Base-by-base conservation (phyloP, 2,329 filamentous ascomycete species). In the Hymenoscyphus occultus region DNA sequence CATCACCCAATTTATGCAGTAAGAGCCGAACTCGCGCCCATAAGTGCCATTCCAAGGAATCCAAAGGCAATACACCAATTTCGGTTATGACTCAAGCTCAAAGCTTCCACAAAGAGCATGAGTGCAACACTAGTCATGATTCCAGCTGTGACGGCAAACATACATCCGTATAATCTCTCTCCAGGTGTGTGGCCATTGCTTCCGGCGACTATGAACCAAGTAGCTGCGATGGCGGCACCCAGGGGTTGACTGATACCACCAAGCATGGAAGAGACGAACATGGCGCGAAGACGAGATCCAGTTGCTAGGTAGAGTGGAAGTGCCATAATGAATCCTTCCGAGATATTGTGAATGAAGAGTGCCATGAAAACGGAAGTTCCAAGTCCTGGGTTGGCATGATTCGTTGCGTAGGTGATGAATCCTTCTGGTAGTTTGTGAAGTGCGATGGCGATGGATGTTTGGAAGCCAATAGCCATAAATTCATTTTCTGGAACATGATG, bases 271-370 rank as follows among this genome's bases (percentile, higher is more conserved):
- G 91, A 89, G 88, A 92, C 96, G 65, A 90, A 78, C 80, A 98
- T 95, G 19, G 95, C 94, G 72, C 88, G 90, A 74, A 86, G 80
- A 57, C 93, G 89, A 65, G 88, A 94, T 67, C 89, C 85, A 39
- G 97, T 85, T 1, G 95, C 95, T 73, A 99, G 90, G 77, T 96
- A 99, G 0, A 99, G 82, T 0, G 95, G 95, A 0, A 99, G 80
- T 0, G 93, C 92, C 84, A 99, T 90, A 67, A 93, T 92, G 75
- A 98, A 98, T 1, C 95, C 95, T 79, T 99, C 95, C 35, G 92
- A 93, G 73, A 99, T 96, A 79, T 98, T 99, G 83, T 99, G 95
- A 65, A 99, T 94, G 75, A 97, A 97, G 7, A 99, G 84, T 0
- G 95, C 94, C 77, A 98, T 86, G 79, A 99, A 99, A 63, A 99